A percentile compares a stretch with the other conserved stretches of the same genome.
phyloP scores from a whole-genome alignment of 371 early-diverging fungal genomes.

The Haplosporangium sp. region DNA sequence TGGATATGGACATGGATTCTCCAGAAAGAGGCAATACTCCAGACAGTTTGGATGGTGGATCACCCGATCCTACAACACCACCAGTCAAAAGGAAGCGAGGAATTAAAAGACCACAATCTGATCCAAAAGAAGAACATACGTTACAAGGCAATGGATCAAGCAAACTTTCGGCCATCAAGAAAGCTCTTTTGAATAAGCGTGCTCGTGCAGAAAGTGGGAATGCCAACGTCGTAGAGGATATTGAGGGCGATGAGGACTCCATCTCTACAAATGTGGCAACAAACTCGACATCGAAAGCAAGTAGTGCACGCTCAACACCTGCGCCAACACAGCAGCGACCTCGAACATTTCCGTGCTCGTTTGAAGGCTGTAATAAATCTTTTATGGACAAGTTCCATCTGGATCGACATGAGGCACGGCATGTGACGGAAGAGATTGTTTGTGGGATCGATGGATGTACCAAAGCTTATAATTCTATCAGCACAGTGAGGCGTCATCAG shows the following conservation, averaged over 20 bases:
- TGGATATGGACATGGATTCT: slow-evolving; percentile 22
- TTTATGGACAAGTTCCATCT: slow-evolving; percentile 55
- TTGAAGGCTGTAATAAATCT: slow-evolving; percentile 45
- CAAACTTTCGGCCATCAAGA: too few relatives aligned
- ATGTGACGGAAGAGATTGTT: slow-evolving; percentile 48
- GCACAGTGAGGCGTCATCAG: slow-evolving; percentile 52
- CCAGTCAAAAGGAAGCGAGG: slow-evolving; percentile 28
- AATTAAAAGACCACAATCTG: slow-evolving; percentile 10
- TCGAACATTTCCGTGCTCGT: slow-evolving; percentile 43
- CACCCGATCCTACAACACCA: slow-evolving; percentile 25
- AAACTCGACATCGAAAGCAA: slow-evolving; percentile 6
- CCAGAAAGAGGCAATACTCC: slow-evolving; percentile 55
- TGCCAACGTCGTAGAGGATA: not conserved
- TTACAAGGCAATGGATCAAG: not conserved
- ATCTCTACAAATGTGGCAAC: not conserved
- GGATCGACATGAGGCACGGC: slow-evolving; percentile 46
- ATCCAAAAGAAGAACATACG: not conserved
- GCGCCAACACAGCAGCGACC: slow-evolving; percentile 35
- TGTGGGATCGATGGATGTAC: slow-evolving; percentile 56
- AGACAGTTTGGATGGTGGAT: slow-evolving; percentile 36
- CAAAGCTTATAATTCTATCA: slow-evolving; percentile 52
- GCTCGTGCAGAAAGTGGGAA: not conserved
- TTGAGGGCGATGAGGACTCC: slow-evolving; percentile 15
- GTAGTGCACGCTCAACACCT: slow-evolving; percentile 24
- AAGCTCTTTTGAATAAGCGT: not conserved